Conservation (phyloP, 208 protist genomes). For the Willaertia magna region DNA sequence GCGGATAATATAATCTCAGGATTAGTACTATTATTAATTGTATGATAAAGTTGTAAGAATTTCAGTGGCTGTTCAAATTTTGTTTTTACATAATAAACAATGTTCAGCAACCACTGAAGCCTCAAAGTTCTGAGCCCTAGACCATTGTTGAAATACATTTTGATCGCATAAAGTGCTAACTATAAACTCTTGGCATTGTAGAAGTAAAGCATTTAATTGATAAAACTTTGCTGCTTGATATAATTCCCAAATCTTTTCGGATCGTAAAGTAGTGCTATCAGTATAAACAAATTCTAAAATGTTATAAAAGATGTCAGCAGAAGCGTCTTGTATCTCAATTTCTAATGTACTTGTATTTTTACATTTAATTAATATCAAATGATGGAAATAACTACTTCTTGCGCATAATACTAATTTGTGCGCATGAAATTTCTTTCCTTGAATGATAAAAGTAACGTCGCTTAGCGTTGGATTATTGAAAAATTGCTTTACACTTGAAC, state of each 20-base stretch:
- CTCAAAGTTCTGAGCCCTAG: neutral
- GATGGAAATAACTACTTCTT: neutral
- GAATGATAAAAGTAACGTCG: neutral
- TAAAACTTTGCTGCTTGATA: constrained; percentile 3
- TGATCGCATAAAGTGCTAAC: neutral
- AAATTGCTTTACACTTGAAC: neutral
- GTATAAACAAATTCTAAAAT: neutral
- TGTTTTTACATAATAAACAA: neutral
- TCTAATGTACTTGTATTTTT: neutral
- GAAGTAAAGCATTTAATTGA: neutral
- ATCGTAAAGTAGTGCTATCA: neutral
- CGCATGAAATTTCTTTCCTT: neutral
- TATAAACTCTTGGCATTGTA: neutral
- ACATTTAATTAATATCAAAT: neutral
- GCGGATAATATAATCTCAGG: neutral
- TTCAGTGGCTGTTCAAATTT: neutral
- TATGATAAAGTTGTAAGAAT: neutral
- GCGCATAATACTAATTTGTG: neutral
- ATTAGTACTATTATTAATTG: neutral
- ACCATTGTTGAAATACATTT: neutral
- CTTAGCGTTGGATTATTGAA: neutral
- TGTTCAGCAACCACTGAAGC: neutral
- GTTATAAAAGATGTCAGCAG: neutral
- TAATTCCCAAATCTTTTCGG: neutral
- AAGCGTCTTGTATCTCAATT: constrained; percentile 4